phyloP scores from a whole-genome alignment of 257 asterid species.

The Ballota nigra region DNA sequence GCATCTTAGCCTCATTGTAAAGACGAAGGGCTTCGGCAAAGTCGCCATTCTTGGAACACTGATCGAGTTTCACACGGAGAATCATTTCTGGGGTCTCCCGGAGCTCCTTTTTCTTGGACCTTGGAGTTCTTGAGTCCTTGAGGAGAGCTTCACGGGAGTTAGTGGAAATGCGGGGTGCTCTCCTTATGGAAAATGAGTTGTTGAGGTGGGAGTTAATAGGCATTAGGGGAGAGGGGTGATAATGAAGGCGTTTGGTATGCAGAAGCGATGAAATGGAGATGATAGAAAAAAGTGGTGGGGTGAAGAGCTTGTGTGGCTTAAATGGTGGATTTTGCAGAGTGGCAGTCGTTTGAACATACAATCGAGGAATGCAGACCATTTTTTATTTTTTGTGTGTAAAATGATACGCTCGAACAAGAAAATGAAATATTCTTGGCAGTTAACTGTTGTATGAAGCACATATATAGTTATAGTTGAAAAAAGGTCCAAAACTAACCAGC shows the following conservation, averaged over 20 bases:
- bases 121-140: constrained; percentile 20
- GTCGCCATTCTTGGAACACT: constrained; percentile 55
- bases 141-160: constrained; percentile 34
- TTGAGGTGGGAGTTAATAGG: constrained; percentile 12
- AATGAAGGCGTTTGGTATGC: constrained; percentile 17
- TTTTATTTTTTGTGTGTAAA: not conserved
- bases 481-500: not conserved
- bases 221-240: not conserved
- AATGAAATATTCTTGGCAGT: not conserved
- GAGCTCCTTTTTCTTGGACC: constrained; percentile 36
- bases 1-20: constrained; percentile 59
- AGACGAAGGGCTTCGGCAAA: constrained; percentile 56
- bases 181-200: constrained; percentile 24
- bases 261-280: constrained; percentile 22
- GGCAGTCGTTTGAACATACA: constrained; percentile 19
- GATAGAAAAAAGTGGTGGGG: constrained; percentile 27
- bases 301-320: constrained; percentile 21
- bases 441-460: not conserved
- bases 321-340: not conserved
- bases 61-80: constrained; percentile 47
- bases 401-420: not conserved
- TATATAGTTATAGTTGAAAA: not conserved
- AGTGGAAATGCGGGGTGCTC: constrained; percentile 35
- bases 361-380: constrained; percentile 1
- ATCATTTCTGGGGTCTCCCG: constrained; percentile 43